A percentile compares a stretch with the other conserved stretches of the same genome.
phyloP scores from a whole-genome alignment of 1,139 yeast species.

The Magnusiomyces paraingens region DNA sequence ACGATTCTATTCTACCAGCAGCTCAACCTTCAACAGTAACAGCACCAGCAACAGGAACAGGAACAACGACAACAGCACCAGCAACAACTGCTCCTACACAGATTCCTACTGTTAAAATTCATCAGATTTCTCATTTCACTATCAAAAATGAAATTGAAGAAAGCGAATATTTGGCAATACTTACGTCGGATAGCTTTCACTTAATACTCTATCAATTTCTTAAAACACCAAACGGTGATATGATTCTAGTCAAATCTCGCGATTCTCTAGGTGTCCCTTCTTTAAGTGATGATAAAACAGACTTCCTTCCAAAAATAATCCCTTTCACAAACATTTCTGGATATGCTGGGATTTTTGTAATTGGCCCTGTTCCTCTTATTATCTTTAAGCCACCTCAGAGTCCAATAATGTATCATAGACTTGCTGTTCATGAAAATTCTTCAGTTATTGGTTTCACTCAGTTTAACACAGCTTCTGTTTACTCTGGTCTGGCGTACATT shows the following conservation, averaged over 20 bases:
- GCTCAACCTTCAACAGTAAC: no score
- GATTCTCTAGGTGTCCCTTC: conserved; percentile 32
- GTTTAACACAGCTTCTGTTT: conserved; percentile 30
- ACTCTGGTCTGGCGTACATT: conserved; percentile 60
- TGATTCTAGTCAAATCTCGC: conserved; percentile 45
- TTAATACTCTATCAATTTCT: conserved; percentile 42
- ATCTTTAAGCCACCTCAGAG: conserved; percentile 61
- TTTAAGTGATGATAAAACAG: conserved; percentile 46
- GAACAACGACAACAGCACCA: no score
- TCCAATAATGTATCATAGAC: conserved; percentile 59
- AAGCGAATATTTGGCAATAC: conserved; percentile 52
- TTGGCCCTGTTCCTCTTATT: conserved; percentile 70
- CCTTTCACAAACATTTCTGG: conserved; percentile 16
- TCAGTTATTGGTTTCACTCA: conserved; percentile 28
- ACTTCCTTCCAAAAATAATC: conserved; percentile 6
- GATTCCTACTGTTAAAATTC: neutral
- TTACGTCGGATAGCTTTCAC: conserved; percentile 78
- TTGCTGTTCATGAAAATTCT: conserved; percentile 39
- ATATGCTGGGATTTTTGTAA: conserved; percentile 35
- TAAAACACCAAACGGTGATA: conserved; percentile 33
- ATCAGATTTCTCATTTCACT: conserved; percentile 1
- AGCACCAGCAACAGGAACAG: no score
- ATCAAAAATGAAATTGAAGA: neutral
- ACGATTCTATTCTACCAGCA: neutral
- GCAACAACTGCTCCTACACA: neutral